Evolutionary conservation across 495 filamentous ascomycete species (phyloP), one percentile per base, ranked within the genome.

Genomic region (Cercophora scortea): DNA sequence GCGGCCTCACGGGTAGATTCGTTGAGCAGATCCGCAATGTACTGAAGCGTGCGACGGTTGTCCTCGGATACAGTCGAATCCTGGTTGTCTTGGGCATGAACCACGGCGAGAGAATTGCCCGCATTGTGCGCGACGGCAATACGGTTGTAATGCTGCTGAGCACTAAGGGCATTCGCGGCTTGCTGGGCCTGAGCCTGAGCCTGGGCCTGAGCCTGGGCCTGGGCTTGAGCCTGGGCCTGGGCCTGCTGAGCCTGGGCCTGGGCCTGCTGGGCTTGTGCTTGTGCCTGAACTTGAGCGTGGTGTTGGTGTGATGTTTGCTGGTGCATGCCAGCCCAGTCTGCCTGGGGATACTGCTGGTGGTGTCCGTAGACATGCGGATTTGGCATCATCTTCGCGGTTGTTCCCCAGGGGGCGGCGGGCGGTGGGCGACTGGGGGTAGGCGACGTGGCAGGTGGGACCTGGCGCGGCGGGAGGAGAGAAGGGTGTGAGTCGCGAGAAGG

Each of bases 21-120:
- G 62, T 90, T 92, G 59, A 97, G 79, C 42, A 97, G 75, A 63
- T 99, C 92, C 42, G 90, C 86, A 55, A 97, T 92, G 82, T 90
- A 96, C 56, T 84, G 84, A 61, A 97, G 80, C 13, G 95, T 90
- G 48, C 92, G 82, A 60, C 89, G 79, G 65, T 96, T 96, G 61
- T 99, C 93, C 62, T 97, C 94, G 42, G 85, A 88, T 49, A 91
- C 71, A n/a, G 53, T 40, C 4, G 64, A 62, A 47, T 75, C 73
- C 33, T 71, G 45, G 71, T 75, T 49, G 75, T 89, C 72, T 64
- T 79, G 72, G 60, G 76, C 77, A 63, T 86, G 81, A 57, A 72
- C 72, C 47, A 73, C 71, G 46, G 78, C 71, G 50, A 78, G 62
- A 50, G 70, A 59, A 55, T 67, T 59, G 49, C 73, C 63, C 53